Evolutionary conservation across 805 yeast genomes (phyloP).

Genomic region (Candida parachauliodes): DNA sequence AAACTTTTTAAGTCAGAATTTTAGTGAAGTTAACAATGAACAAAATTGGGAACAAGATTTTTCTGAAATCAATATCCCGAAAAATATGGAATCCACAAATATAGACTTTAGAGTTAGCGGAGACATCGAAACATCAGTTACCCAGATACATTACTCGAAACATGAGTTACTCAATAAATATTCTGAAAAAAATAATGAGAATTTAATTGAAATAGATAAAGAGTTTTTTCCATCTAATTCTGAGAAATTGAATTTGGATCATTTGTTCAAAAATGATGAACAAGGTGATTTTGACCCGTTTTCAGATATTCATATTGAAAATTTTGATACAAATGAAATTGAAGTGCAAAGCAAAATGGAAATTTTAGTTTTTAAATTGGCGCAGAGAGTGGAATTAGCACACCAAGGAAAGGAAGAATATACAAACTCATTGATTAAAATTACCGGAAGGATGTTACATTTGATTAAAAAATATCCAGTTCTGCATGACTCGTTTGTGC

Average conservation of each 20-base stretch:
- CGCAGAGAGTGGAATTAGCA: conserved; percentile 27
- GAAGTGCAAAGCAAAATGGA: conserved; percentile 41
- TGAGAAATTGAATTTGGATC: not conserved
- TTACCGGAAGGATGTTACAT: conserved; percentile 36
- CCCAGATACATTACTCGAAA: conserved; percentile 16
- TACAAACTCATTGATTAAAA: conserved; percentile 25
- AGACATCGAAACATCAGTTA: not conserved
- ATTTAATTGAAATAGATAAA: conserved; percentile 10
- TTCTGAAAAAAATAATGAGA: conserved; percentile 23
- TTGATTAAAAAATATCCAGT: conserved; percentile 36
- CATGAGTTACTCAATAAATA: conserved; percentile 28
- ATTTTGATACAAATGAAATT: conserved; percentile 38
- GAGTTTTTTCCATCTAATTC: not conserved
- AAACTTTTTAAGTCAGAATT: too few relatives aligned
- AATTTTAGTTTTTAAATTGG: conserved; percentile 28
- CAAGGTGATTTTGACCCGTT: conserved; percentile 35
- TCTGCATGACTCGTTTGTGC: conserved; percentile 36
- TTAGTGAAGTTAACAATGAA: conserved; percentile 25
- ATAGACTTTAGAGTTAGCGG: not conserved
- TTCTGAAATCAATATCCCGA: conserved; percentile 13
- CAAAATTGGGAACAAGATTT: conserved; percentile 37
- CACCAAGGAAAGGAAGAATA: conserved; percentile 30
- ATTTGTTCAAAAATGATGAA: not conserved
- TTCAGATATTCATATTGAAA: conserved; percentile 32
- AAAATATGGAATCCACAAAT: conserved; percentile 7